A percentile compares a stretch with the other conserved stretches of the same genome.
Conservation (phyloP, 805 yeast genomes). For the Hanseniaspora meyeri region DNA sequence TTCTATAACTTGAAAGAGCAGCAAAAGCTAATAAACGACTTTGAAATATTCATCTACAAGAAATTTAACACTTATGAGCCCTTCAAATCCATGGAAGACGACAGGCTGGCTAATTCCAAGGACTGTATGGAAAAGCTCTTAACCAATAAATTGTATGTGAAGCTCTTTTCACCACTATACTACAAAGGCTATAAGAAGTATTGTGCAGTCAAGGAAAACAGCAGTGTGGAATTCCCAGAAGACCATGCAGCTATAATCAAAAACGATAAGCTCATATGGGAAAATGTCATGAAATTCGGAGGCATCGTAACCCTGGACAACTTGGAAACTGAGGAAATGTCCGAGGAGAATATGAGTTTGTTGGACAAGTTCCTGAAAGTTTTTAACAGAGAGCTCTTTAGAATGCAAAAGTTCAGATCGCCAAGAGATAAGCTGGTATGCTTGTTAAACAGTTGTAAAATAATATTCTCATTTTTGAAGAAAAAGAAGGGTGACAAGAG, state of each 20-base stretch:
- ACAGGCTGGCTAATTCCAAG: conserved; percentile 54
- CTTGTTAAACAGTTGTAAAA: conserved; percentile 80
- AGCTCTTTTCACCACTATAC: conserved; percentile 61
- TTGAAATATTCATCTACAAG: conserved; percentile 55
- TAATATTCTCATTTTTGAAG: conserved; percentile 75
- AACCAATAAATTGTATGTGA: conserved; percentile 71
- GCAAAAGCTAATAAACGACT: conserved; percentile 61
- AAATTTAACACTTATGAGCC: conserved; percentile 58
- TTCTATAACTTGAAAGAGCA: conserved; percentile 70
- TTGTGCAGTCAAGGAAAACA: conserved; percentile 25
- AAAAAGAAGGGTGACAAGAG: conserved; percentile 39
- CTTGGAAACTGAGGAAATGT: conserved; percentile 51
- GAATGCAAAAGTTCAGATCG: conserved; percentile 72
- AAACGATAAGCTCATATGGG: conserved; percentile 42
- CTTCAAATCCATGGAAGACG: conserved; percentile 51
- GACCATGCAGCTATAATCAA: conserved; percentile 53
- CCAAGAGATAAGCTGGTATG: conserved; percentile 93
- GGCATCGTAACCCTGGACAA: conserved; percentile 64
- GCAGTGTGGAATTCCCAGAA: conserved; percentile 32
- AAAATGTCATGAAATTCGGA: conserved; percentile 44
- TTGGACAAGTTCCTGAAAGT: conserved; percentile 46
- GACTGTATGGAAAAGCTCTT: conserved; percentile 89
- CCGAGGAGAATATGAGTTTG: conserved; percentile 14
- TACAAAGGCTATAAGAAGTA: conserved; percentile 20
- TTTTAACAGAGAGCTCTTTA: conserved; percentile 63